Percentiles rank a stretch among this genome's conserved stretches.
Conservation (phyloP, 371 early-diverging fungal species). For the Syncephalastrum monosporum region DNA sequence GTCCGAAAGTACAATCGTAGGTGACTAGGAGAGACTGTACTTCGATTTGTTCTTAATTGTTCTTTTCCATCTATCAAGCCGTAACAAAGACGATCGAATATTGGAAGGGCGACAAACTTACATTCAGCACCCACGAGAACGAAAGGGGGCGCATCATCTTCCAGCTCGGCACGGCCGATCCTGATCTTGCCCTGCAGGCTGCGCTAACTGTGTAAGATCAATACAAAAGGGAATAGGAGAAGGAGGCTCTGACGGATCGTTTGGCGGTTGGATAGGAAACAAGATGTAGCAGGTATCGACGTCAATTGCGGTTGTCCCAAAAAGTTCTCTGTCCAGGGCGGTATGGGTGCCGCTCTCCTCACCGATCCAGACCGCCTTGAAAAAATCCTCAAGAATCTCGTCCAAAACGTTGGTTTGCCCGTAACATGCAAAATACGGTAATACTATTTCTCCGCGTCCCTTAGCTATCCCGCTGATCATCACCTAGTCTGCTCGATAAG, state of each 20-base stretch:
- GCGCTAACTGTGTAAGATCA: constrained; percentile 72
- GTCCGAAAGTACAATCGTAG: constrained; percentile 72
- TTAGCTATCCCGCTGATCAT: background rate
- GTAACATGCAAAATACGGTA: constrained; percentile 78
- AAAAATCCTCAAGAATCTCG: constrained; percentile 76
- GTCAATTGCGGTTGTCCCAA: constrained; percentile 98
- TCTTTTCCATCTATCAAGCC: constrained; percentile 26
- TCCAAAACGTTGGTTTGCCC: constrained; percentile 71
- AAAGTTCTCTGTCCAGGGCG: constrained; percentile 88
- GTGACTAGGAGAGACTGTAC: background rate
- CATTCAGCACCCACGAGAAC: constrained; percentile 63
- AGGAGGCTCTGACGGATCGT: background rate
- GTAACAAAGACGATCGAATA: constrained; percentile 72
- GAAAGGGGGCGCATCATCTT: constrained; percentile 72
- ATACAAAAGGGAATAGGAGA: background rate
- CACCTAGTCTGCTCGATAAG: constrained; percentile 60
- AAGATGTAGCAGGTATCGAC: constrained; percentile 89
- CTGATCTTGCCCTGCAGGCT: constrained; percentile 85
- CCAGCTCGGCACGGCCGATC: constrained; percentile 82
- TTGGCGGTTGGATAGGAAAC: constrained; percentile 44
- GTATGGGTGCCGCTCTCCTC: constrained; percentile 95
- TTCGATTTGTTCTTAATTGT: background rate
- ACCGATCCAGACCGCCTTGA: constrained; percentile 80
- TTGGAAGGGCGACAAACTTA: constrained; percentile 49
- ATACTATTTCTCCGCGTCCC: background rate